Evolutionary conservation across 768 basidiomycete species (phyloP), one percentile per base, ranked within the genome.

Genomic region (Scleroderma bovista): DNA sequence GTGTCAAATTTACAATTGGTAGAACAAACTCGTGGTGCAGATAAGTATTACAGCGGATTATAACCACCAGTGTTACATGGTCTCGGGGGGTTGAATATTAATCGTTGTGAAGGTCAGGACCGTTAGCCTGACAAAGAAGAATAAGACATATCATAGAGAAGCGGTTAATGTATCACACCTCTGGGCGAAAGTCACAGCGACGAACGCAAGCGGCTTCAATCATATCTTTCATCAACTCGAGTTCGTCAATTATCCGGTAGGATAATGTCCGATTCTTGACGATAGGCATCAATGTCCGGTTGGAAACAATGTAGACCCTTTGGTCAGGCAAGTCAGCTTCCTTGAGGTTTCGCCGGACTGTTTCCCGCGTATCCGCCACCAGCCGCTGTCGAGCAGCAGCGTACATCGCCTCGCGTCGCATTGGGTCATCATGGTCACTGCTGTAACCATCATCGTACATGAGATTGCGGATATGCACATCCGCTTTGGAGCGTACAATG

Each of bases 281-380:
- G 3, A 59, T 48, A 6, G 52, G 44, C n/a, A 45, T 20, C n/a
- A 62, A 46, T 0, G 53, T 41, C 11, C 24, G 48, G 31, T 54
- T 56, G 26, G 56, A 54, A 3, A 62, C 57, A 10, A 62, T 53
- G 34, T 62, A 60, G 6, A 58, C 61, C 44, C 51, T 60, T 36
- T 58, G 50, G 9, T 60, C 45, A 4, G 59, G 61, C 17, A 63
- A 42, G 34, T 49, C 45, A 2, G 58, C 57, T 10, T 48, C 50
- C 26, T 48, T 29, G 44, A 60, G 49, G 50, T 52, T 56, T 15
- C n/a, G 23, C 45, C 50, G 43, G 7, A 62, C 50, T 24, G 24
- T 58, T 15, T 47, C 37, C 5, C 53, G 50, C 6, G 61, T 62
- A 29, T 57, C 48, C 22, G 53, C 44, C 19, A 62, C 52, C 39